Base-by-base conservation (phyloP, 805 yeast species). In the Lachancea sp. region DNA sequence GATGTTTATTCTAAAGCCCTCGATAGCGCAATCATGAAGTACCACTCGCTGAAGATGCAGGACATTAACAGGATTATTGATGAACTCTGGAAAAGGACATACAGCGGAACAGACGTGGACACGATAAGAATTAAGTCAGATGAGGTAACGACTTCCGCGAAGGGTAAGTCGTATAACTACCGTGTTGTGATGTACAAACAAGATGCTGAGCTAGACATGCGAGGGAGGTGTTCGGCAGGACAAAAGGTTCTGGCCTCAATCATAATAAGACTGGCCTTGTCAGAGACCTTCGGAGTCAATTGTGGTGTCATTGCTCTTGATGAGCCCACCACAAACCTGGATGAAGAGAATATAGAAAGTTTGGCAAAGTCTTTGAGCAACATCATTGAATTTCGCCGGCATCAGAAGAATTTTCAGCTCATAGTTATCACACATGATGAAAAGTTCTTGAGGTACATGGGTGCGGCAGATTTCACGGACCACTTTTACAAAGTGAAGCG, bases 141-240 rank as follows among this genome's bases (percentile, higher is more conserved):
- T 55, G 82, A 80, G 47, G 72, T 68, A 10, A 55, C 59, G 6
- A 57, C 54, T 37, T 51, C 60, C 12, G 62, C 59, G 37, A 62
- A 74, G 19, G 77, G 78, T 35, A 69, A 95, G 46, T 78, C 93
- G 1, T 91, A 90, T 62, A 90, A 91, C 60, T 91, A 91, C 59
- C 72, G 97, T 32, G 97, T 93, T 16, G 95, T 90, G 18, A 93
- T 93, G 99, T 81, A 81, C 48, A 93, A 93, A 61, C 87, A 85
- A 57, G 91, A 85, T 48, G 85, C 82, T 1, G 98, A 93, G 62
- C 69, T 93, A 39, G 99, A 93, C 60, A 93, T 93, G 99, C 76
- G 99, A 50, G 99, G 99, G 0, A 70, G 99, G 47, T 93, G 99
- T 62, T 87, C 96, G 1, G 98, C 99, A 0, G 99, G 99, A 0